Percentiles rank a stretch among this genome's conserved stretches.
Evolutionary conservation across 1,139 yeast genomes (phyloP).

Genomic region (Insectozyma bohioensis): DNA sequence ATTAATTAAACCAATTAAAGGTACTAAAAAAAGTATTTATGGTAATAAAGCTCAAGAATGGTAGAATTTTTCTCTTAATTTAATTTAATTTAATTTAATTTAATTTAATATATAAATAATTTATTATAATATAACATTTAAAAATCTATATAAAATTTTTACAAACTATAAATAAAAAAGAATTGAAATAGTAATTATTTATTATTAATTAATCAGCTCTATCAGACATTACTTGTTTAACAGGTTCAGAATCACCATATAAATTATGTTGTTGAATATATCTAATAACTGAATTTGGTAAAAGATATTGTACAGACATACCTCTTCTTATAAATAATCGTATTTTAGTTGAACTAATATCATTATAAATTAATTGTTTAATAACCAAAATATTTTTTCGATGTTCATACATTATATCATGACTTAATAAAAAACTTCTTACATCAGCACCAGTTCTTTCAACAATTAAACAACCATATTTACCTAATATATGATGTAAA

Average conservation of each 20-base stretch:
- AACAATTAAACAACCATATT: constrained; percentile 92
- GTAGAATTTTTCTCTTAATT: constrained; percentile 45
- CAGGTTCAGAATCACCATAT: constrained; percentile 90
- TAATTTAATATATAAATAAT: constrained; percentile 1
- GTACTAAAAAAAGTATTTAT: constrained; percentile 66
- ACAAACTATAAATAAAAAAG: constrained; percentile 1
- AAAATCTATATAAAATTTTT: background rate
- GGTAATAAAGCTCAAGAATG: constrained; percentile 80
- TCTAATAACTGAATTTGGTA: constrained; percentile 93
- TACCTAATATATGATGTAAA: constrained; percentile 90
- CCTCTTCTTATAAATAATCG: constrained; percentile 88
- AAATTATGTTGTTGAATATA: constrained; percentile 90
- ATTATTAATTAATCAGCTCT: constrained; percentile 32
- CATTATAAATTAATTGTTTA: constrained; percentile 93
- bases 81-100: constrained; percentile 1
- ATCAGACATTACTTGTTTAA: constrained; percentile 78
- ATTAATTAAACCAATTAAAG: constrained; percentile 63
- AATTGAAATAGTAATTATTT: background rate
- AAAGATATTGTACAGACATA: constrained; percentile 92
- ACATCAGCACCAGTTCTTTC: constrained; percentile 98
- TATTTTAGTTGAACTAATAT: constrained; percentile 92
- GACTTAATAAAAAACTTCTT: constrained; percentile 83
- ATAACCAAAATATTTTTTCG: constrained; percentile 90
- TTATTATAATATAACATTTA: no score
- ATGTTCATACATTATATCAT: constrained; percentile 97